phyloP scores from a whole-genome alignment of 2,329 filamentous ascomycete genomes.

The Xylaria digitata region DNA sequence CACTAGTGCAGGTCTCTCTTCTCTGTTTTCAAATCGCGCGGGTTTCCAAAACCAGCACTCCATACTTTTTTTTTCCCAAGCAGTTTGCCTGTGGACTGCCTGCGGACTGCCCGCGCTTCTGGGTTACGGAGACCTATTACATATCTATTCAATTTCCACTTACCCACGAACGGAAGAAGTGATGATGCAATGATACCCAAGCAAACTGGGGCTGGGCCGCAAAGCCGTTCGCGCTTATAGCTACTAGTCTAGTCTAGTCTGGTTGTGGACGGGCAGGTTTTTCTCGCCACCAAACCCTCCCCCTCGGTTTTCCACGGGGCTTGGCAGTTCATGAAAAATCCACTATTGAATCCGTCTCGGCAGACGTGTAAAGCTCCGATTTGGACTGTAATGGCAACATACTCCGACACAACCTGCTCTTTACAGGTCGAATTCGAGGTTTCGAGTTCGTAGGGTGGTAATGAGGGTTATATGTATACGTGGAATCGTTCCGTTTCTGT shows the following conservation, averaged over 20 bases:
- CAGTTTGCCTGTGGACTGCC: not conserved
- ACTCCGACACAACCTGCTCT: not conserved
- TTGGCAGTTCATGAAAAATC: slow-evolving; percentile 12
- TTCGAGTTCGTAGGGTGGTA: too few species aligned
- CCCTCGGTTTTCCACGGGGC: slow-evolving; percentile 23
- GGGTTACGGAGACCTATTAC: not conserved
- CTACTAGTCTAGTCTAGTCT: not conserved
- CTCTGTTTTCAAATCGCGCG: slow-evolving; percentile 3
- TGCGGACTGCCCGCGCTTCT: not conserved
- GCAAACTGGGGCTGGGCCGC: slow-evolving; percentile 36
- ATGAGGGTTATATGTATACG: too few species aligned
- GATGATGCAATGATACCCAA: slow-evolving; percentile 40
- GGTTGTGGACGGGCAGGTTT: not conserved
- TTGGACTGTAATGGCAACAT: not conserved
- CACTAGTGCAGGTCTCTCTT: not conserved
- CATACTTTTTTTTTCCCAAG: not conserved
- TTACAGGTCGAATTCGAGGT: not conserved
- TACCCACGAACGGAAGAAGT: slow-evolving; percentile 21
- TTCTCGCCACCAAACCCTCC: not conserved
- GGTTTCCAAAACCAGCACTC: slow-evolving; percentile 3
- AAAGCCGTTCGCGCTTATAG: slow-evolving; percentile 34
- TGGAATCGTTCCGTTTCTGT: too few species aligned
- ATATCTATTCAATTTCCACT: slow-evolving; percentile 10
- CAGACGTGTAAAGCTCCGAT: slow-evolving; percentile 10
- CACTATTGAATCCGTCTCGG: slow-evolving; percentile 6